phyloP scores from a whole-genome alignment of 2,329 filamentous ascomycete genomes.

The Epichloe glyceriae region DNA sequence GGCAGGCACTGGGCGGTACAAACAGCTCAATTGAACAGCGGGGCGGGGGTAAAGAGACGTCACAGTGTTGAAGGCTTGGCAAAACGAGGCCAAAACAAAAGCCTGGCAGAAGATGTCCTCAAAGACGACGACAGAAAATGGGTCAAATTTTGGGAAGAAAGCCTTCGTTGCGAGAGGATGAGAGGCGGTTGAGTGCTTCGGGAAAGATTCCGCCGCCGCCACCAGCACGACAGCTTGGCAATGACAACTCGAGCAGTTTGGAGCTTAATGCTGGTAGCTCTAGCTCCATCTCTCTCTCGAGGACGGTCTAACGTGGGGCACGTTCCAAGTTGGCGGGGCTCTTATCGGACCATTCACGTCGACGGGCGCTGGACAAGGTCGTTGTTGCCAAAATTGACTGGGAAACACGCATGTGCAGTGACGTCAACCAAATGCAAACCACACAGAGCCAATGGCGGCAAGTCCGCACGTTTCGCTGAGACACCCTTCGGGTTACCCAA shows the following conservation, averaged over 20 bases:
- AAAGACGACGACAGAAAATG: not conserved
- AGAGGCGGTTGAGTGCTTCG: not conserved
- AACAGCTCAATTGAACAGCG: constrained; percentile 3
- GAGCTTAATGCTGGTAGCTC: not conserved
- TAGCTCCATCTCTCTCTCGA: not conserved
- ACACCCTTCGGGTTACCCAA: not conserved
- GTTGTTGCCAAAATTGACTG: too few species aligned
- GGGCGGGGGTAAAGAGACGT: not conserved
- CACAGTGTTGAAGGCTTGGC: not conserved
- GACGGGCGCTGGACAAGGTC: not conserved
- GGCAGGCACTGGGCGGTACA: constrained; percentile 7
- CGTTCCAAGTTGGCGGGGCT: constrained; percentile 4
- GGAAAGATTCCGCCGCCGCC: not conserved
- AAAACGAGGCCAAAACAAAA: not conserved
- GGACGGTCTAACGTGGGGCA: constrained; percentile 4
- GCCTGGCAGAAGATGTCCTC: not conserved
- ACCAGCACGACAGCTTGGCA: not conserved
- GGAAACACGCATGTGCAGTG: too few species aligned
- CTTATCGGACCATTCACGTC: constrained; percentile 4
- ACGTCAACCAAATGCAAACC: too few species aligned
- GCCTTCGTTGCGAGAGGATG: not conserved
- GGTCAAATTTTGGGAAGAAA: not conserved
- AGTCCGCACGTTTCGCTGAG: too few species aligned
- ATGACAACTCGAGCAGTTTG: not conserved
- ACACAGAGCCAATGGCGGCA: too few species aligned